A percentile compares a stretch with the other conserved stretches of the same genome.
Conservation (phyloP, 306 rosid species). For the Geum urbanum region DNA sequence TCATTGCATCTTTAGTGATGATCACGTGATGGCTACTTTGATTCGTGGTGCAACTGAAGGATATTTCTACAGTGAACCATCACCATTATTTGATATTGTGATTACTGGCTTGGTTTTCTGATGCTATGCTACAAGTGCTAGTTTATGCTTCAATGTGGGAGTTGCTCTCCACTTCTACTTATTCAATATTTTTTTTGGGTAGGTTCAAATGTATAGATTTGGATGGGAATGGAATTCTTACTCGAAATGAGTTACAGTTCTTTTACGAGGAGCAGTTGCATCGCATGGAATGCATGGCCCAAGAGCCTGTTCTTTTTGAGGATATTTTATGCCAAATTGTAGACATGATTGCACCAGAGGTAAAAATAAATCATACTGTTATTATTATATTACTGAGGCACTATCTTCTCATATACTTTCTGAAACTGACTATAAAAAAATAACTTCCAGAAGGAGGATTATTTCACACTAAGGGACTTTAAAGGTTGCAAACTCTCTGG, state of each 20-base stretch:
- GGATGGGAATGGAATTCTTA: constrained; percentile 92
- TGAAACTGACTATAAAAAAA: constrained; percentile 11
- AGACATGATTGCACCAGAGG: constrained; percentile 95
- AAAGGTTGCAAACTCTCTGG: constrained; percentile 92
- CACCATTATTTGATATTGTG: background rate
- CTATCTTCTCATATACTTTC: constrained; percentile 18
- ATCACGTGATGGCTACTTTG: no score
- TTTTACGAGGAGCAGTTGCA: constrained; percentile 99
- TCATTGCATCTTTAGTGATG: no score
- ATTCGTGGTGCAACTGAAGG: background rate
- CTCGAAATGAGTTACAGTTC: constrained; percentile 87
- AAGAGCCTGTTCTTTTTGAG: constrained; percentile 93
- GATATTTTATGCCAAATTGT: constrained; percentile 93
- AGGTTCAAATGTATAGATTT: constrained; percentile 98
- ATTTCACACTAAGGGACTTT: constrained; percentile 64
- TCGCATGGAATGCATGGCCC: constrained; percentile 99
- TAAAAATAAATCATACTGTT: constrained; percentile 10
- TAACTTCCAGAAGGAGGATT: constrained; percentile 65
- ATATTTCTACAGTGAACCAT: background rate
- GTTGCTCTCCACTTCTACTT: constrained; percentile 4
- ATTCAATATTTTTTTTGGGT: constrained; percentile 22
- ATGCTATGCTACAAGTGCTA: background rate
- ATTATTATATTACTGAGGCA: background rate
- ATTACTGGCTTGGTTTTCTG: background rate
- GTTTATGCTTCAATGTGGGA: background rate